These are phyloP conservation scores for Hypoxylon rickii DNA, from an alignment of 495 filamentous ascomycete species.

Conservation along the genomic window DNA sequence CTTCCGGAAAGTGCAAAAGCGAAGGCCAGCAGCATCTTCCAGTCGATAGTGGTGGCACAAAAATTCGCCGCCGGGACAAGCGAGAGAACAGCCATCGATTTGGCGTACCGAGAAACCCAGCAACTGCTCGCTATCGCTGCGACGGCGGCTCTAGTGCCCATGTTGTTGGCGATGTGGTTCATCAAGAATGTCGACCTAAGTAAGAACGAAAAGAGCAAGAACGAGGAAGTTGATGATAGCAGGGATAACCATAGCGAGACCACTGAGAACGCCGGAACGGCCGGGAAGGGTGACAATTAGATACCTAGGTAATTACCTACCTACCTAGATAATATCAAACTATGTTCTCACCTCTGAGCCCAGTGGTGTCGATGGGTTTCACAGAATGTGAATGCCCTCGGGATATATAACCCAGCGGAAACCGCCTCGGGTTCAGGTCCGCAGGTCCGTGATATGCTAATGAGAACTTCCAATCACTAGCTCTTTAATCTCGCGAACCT, in stretches of 20 bases:
- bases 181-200: not conserved
- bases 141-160: not conserved
- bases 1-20: not conserved
- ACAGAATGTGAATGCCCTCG: too few relatives aligned
- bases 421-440: too few relatives aligned
- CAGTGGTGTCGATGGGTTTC: too few relatives aligned
- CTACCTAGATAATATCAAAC: too few relatives aligned
- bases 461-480: too few relatives aligned
- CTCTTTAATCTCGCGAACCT: too few relatives aligned
- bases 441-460: too few relatives aligned
- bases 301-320: too few relatives aligned
- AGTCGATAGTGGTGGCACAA: not conserved
- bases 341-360: too few relatives aligned
- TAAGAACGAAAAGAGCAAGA: not conserved
- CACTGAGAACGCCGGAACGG: too few relatives aligned
- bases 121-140: not conserved
- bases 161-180: not conserved
- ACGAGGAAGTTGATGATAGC: not conserved
- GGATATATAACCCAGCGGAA: too few relatives aligned
- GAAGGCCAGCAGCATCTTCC: not conserved
- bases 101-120: not conserved
- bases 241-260: not conserved
- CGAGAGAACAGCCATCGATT: not conserved
- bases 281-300: too few relatives aligned
- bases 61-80: not conserved